These are phyloP conservation scores for Takashimella koratensis DNA, from an alignment of 1,284 basidiomycete species.

Conservation along the genomic window DNA sequence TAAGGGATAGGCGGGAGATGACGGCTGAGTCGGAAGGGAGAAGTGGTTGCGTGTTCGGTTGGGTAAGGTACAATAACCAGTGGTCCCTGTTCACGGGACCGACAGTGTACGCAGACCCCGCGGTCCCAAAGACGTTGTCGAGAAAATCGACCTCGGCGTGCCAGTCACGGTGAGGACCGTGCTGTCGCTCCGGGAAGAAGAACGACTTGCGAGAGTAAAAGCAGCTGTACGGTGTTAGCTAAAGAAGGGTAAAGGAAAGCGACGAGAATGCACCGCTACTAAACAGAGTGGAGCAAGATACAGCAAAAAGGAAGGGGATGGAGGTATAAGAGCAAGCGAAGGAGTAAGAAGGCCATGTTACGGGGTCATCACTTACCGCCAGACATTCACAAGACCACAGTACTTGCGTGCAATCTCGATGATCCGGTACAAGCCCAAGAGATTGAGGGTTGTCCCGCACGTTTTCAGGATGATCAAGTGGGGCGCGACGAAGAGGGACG, in stretches of 20 bases:
- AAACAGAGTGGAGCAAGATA: too few species aligned
- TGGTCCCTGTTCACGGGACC: conserved; percentile 99
- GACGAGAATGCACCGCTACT: too few species aligned
- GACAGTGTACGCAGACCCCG: conserved; percentile 89
- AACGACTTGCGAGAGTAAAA: conserved; percentile 99
- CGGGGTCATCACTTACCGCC: conserved; percentile 59
- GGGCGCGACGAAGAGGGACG: conserved; percentile 91
- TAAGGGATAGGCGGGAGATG: neutral
- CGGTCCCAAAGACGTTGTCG: conserved; percentile 65
- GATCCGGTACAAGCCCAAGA: conserved; percentile 87
- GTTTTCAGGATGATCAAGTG: conserved; percentile 98
- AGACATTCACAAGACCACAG: conserved; percentile 69
- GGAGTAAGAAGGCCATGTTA: too few species aligned
- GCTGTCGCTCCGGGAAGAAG: conserved; percentile 98
- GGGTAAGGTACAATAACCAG: conserved; percentile 92
- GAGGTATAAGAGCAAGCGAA: too few species aligned
- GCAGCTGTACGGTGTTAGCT: conserved; percentile 49
- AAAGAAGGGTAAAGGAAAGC: neutral
- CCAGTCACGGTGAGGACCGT: conserved; percentile 93
- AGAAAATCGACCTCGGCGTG: conserved; percentile 86
- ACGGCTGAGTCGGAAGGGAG: conserved; percentile 24
- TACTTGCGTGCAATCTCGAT: conserved; percentile 80
- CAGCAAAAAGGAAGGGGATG: too few species aligned
- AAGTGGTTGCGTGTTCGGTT: conserved; percentile 52
- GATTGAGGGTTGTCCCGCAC: conserved; percentile 96